Percentiles rank a stretch among this genome's conserved stretches.
These are phyloP conservation scores for Hypoxylon subgilvum DNA, from an alignment of 495 filamentous ascomycete species.

Conservation along the genomic window DNA sequence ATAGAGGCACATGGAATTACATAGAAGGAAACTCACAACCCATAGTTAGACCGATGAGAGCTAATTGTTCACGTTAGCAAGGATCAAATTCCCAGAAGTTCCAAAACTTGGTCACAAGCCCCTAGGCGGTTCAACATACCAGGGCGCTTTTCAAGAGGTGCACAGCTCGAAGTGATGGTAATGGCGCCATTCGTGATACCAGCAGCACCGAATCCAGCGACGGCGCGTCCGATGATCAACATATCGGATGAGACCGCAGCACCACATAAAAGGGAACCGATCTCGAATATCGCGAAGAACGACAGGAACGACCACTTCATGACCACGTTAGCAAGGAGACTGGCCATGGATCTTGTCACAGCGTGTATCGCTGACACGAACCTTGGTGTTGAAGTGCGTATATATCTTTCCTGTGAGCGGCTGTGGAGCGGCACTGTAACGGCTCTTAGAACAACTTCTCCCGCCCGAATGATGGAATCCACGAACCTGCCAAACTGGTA, in stretches of 20 bases:
- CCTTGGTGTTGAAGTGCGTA: slow-evolving; percentile 40
- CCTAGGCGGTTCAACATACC: background rate
- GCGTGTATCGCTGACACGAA: background rate
- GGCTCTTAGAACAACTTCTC: too few species aligned
- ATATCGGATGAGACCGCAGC: slow-evolving; percentile 51
- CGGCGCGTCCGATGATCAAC: slow-evolving; percentile 56
- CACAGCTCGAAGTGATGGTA: slow-evolving; percentile 1
- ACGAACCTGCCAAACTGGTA: slow-evolving; percentile 30
- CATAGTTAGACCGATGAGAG: slow-evolving; percentile 22
- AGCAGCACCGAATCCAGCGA: slow-evolving; percentile 54
- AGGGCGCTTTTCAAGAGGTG: too few species aligned
- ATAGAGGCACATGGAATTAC: slow-evolving; percentile 60
- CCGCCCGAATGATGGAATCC: slow-evolving; percentile 29
- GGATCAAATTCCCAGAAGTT: background rate
- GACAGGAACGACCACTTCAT: slow-evolving; percentile 46
- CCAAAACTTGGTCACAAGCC: slow-evolving; percentile 3
- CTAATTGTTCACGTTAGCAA: background rate
- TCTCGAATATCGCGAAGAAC: slow-evolving; percentile 48
- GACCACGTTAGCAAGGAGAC: background rate
- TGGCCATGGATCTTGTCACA: too few species aligned
- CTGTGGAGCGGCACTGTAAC: slow-evolving; percentile 46
- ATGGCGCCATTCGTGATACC: slow-evolving; percentile 54
- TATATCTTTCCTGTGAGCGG: slow-evolving; percentile 49
- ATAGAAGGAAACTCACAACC: slow-evolving; percentile 17
- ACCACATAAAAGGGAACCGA: slow-evolving; percentile 58